A percentile compares a stretch with the other conserved stretches of the same genome.
phyloP scores from a whole-genome alignment of 2,329 filamentous ascomycete genomes.

The Coniella vitis region DNA sequence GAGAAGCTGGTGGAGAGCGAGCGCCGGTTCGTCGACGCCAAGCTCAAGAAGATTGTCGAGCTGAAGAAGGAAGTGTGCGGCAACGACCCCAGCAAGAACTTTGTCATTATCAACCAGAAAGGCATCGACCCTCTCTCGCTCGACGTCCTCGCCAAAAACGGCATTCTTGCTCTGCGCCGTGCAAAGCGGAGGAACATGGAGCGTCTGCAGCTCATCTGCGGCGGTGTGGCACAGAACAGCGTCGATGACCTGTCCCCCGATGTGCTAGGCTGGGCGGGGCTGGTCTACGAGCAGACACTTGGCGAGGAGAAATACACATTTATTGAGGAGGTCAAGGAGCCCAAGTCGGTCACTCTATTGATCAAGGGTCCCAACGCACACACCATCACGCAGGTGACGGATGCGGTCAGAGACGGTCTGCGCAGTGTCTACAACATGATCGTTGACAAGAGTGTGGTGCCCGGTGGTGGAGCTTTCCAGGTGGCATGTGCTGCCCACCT shows the following conservation, averaged over 20 bases:
- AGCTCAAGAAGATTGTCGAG: constrained; percentile 94
- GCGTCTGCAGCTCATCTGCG: constrained; percentile 88
- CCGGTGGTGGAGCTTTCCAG: constrained; percentile 92
- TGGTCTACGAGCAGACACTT: constrained; percentile 94
- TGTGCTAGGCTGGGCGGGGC: constrained; percentile 88
- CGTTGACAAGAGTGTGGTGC: constrained; percentile 93
- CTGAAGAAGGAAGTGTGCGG: constrained; percentile 97
- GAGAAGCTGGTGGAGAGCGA: constrained; percentile 98
- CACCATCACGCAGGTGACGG: constrained; percentile 93
- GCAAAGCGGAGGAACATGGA: constrained; percentile 99
- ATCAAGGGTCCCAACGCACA: constrained; percentile 98
- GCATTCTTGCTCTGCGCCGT: constrained; percentile 86
- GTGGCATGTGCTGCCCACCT: constrained; percentile 85
- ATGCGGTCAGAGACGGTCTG: constrained; percentile 90
- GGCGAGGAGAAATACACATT: constrained; percentile 99
- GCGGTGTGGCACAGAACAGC: constrained; percentile 87
- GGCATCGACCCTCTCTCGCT: constrained; percentile 94
- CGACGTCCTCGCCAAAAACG: constrained; percentile 95
- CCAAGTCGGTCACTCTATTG: constrained; percentile 93
- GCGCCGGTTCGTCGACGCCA: constrained; percentile 89
- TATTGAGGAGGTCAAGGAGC: constrained; percentile 95
- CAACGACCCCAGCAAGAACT: constrained; percentile 85
- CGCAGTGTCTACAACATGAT: constrained; percentile 99
- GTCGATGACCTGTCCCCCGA: constrained; percentile 88
- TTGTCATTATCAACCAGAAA: constrained; percentile 99